Conservation (phyloP, 2,329 filamentous ascomycete genomes). For the Cercospora sp. region DNA sequence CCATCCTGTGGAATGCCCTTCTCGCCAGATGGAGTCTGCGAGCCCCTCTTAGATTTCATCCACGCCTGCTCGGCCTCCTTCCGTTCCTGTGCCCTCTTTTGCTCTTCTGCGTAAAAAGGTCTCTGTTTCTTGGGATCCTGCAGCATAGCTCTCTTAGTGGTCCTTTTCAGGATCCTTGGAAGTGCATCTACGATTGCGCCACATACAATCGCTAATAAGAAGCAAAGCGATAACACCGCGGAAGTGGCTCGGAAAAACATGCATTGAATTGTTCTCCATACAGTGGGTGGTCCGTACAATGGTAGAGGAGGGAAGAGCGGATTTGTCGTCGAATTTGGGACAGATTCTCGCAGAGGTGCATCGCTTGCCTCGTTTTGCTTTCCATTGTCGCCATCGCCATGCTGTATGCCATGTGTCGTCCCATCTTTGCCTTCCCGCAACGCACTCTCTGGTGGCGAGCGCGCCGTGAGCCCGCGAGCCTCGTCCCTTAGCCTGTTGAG, state of each 20-base stretch:
- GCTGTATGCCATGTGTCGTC: conserved; percentile 42
- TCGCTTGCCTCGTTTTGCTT: conserved; percentile 49
- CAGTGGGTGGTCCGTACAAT: conserved; percentile 73
- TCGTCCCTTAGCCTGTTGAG: conserved; percentile 65
- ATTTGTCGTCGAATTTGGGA: conserved; percentile 69
- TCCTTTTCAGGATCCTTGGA: conserved; percentile 52
- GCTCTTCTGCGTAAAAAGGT: conserved; percentile 74
- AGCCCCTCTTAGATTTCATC: conserved; percentile 51
- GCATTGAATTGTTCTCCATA: conserved; percentile 66
- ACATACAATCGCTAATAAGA: conserved; percentile 73
- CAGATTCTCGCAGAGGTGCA: conserved; percentile 45
- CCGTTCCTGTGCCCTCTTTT: conserved; percentile 58
- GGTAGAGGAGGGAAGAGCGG: conserved; percentile 83
- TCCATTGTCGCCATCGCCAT: conserved; percentile 19
- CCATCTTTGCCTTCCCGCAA: conserved; percentile 47
- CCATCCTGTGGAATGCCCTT: conserved; percentile 40
- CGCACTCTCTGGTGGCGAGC: conserved; percentile 35
- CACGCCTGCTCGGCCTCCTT: conserved; percentile 63
- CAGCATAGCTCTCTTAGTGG: conserved; percentile 58
- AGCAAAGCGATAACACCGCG: conserved; percentile 73
- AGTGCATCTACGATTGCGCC: conserved; percentile 71
- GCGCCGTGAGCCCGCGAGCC: conserved; percentile 44
- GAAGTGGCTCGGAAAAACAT: conserved; percentile 66
- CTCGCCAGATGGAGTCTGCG: conserved; percentile 48
- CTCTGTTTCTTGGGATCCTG: conserved; percentile 61